These are phyloP conservation scores for Licmophora abbreviata DNA, from an alignment of 108 stramenopile genomes.

Conservation along the genomic window DNA sequence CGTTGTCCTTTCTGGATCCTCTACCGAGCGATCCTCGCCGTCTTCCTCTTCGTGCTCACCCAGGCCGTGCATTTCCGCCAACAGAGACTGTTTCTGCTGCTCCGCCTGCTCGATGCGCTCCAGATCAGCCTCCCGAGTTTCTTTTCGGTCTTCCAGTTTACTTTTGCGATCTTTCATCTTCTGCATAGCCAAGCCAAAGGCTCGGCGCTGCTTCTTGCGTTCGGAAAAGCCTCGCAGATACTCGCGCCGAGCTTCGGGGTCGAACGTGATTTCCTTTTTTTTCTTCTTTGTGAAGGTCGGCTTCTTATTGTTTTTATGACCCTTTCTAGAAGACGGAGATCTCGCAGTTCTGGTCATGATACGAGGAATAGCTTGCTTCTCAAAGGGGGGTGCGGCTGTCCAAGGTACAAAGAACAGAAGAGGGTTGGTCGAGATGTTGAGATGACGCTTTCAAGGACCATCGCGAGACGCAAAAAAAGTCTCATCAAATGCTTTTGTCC, in stretches of 20 bases:
- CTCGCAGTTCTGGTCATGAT: no score
- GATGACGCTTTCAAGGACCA: no score
- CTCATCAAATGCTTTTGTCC: no score
- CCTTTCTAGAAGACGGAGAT: no score
- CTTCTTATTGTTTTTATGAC: no score
- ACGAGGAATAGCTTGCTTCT: no score
- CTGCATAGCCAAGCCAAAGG: conserved; percentile 87
- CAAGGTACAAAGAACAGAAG: no score
- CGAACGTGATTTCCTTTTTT: conserved; percentile 71
- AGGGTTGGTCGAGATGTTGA: no score
- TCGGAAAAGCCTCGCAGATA: conserved; percentile 71
- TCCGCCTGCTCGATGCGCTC: conserved; percentile 68
- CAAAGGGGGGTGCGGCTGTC: no score
- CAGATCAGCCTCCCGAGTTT: conserved; percentile 38
- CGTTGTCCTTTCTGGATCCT: conserved; percentile 8
- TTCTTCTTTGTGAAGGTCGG: no score
- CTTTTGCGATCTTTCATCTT: conserved; percentile 81
- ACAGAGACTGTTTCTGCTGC: conserved; percentile 35
- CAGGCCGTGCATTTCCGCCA: conserved; percentile 1
- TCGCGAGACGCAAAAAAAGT: no score
- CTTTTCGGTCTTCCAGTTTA: conserved; percentile 52
- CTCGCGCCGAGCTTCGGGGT: conserved; percentile 51
- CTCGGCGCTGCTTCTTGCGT: conserved; percentile 69
- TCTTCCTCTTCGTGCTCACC: conserved; percentile 11
- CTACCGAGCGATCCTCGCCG: conserved; percentile 2